Conservation (phyloP, 2,329 filamentous ascomycete genomes). For the Stagonosporopsis tanaceti region DNA sequence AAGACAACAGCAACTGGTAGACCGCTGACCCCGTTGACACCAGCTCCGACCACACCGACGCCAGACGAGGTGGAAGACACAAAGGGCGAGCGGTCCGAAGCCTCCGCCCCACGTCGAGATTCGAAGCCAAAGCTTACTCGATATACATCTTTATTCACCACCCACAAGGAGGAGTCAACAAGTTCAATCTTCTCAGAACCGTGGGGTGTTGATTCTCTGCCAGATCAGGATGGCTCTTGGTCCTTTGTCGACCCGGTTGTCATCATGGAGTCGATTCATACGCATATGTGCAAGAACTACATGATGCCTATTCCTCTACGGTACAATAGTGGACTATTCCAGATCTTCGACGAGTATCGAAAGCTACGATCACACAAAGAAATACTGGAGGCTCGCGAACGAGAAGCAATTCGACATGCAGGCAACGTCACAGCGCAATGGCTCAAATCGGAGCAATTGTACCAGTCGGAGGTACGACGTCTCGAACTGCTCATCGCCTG, state of each 20-base stretch:
- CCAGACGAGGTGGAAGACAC: slow-evolving; percentile 37
- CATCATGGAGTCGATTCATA: slow-evolving; percentile 36
- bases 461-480: slow-evolving; percentile 54
- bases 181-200: slow-evolving; percentile 36
- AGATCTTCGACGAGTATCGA: slow-evolving; percentile 54
- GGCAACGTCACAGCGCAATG: slow-evolving; percentile 43
- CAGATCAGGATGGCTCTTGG: slow-evolving; percentile 8
- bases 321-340: slow-evolving; percentile 50
- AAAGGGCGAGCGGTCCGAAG: slow-evolving; percentile 41
- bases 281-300: slow-evolving; percentile 33
- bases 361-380: slow-evolving; percentile 48
- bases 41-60: slow-evolving; percentile 23
- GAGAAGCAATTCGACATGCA: slow-evolving; percentile 36
- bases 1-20: slow-evolving; percentile 34
- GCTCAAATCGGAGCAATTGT: slow-evolving; percentile 45
- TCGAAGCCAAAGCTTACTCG: slow-evolving; percentile 52
- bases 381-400: slow-evolving; percentile 35
- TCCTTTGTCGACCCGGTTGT: slow-evolving; percentile 37
- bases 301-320: slow-evolving; percentile 36
- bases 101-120: slow-evolving; percentile 40
- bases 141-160: slow-evolving; percentile 49
- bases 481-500: slow-evolving; percentile 55
- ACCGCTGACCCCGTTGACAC: slow-evolving; percentile 30
- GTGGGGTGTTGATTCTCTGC: slow-evolving; percentile 36
- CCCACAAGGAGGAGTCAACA: slow-evolving; percentile 31